Percentiles rank a stretch among this genome's conserved stretches.
Evolutionary conservation across 2,329 filamentous ascomycete genomes (phyloP).

Genomic region (Chalara sp.): DNA sequence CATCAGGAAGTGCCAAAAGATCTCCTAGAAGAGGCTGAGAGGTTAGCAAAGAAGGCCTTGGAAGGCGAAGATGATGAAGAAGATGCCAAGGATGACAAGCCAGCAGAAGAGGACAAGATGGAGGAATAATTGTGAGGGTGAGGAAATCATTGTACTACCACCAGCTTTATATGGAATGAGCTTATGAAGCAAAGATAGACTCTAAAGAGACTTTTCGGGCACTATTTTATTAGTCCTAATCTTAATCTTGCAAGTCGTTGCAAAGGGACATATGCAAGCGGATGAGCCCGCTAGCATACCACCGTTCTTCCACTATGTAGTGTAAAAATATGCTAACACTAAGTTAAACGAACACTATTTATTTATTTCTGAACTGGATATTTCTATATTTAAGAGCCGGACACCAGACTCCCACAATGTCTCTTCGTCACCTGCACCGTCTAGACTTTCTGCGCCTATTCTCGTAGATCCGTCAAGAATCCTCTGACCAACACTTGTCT

Average conservation of each 20-base stretch:
- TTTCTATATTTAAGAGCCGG: too few relatives aligned
- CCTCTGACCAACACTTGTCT: too few relatives aligned
- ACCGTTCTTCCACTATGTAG: too few relatives aligned
- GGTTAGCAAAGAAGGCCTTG: slow-evolving; percentile 81
- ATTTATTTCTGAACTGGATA: too few relatives aligned
- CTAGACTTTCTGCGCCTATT: too few relatives aligned
- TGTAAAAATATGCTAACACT: too few relatives aligned
- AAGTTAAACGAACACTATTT: too few relatives aligned
- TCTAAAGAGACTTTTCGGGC: neutral
- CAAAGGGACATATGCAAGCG: too few relatives aligned
- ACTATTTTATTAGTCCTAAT: neutral
- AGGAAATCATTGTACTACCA: slow-evolving; percentile 25
- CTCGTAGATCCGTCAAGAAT: too few relatives aligned
- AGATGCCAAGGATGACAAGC: slow-evolving; percentile 54
- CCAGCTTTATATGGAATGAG: slow-evolving; percentile 9
- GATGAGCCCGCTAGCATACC: too few relatives aligned
- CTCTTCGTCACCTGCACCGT: too few relatives aligned
- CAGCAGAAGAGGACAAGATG: slow-evolving; percentile 71
- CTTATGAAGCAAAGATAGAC: neutral
- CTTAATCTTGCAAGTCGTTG: neutral
- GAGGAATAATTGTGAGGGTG: slow-evolving; percentile 57
- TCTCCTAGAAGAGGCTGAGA: slow-evolving; percentile 84
- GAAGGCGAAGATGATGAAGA: slow-evolving; percentile 81
- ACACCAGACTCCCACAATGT: too few relatives aligned
- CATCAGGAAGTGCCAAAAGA: slow-evolving; percentile 93